Evolutionary conservation across 495 filamentous ascomycete genomes (phyloP).

Genomic region (Hypoxylon intermedium): DNA sequence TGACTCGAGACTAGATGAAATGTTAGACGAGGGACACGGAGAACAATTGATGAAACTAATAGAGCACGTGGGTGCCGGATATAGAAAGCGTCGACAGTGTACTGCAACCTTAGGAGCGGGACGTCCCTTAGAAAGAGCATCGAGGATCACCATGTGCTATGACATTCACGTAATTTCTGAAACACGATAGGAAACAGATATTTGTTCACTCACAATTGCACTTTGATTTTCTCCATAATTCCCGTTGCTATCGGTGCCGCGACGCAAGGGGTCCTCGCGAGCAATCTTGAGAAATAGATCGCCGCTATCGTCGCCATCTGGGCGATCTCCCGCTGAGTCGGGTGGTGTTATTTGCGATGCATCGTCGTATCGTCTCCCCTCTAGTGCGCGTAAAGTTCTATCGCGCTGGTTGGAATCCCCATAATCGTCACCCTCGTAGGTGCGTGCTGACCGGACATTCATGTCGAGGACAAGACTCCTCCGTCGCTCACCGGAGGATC

Average conservation of each 20-base stretch:
- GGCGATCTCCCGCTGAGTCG: constrained; percentile 50
- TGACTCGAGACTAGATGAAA: constrained; percentile 48
- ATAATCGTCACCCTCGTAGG: constrained; percentile 45
- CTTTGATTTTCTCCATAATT: constrained; percentile 45
- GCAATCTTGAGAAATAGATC: constrained; percentile 64
- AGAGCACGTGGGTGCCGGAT: neutral
- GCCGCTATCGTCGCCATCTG: constrained; percentile 55
- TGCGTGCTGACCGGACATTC: constrained; percentile 46
- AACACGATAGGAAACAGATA: constrained; percentile 22
- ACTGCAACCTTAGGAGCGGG: neutral
- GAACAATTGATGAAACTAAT: neutral
- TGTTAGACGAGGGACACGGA: constrained; percentile 20
- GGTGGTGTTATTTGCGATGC: constrained; percentile 49
- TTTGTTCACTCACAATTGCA: constrained; percentile 49
- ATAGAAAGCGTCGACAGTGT: neutral
- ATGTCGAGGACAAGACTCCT: constrained; percentile 59
- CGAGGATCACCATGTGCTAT: neutral
- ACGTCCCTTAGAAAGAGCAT: neutral
- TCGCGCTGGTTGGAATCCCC: constrained; percentile 55
- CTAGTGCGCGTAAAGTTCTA: constrained; percentile 56
- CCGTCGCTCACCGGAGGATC: constrained; percentile 57
- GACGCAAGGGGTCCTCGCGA: constrained; percentile 53
- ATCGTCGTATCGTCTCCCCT: constrained; percentile 52
- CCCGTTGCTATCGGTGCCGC: constrained; percentile 38
- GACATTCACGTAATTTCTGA: constrained; percentile 4